Conservation (phyloP, 2,329 filamentous ascomycete species). For the Beauveria asiatica region DNA sequence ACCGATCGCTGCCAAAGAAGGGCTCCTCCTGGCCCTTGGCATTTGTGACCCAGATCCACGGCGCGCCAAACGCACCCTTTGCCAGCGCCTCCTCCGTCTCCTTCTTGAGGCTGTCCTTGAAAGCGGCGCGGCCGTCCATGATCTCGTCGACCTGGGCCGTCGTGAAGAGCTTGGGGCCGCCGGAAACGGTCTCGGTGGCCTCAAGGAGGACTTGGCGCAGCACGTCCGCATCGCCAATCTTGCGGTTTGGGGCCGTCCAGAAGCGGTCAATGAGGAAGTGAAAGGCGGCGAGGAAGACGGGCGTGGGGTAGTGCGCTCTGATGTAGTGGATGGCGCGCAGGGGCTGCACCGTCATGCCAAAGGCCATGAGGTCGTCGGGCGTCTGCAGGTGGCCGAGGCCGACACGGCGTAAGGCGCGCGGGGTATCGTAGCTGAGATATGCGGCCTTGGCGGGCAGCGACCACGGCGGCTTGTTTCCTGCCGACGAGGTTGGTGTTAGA, state of each 20-base stretch:
- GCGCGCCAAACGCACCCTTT: slow-evolving; percentile 64
- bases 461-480: slow-evolving; percentile 71
- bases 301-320: slow-evolving; percentile 44
- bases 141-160: slow-evolving; percentile 46
- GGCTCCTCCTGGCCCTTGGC: slow-evolving; percentile 50
- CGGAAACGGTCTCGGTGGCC: slow-evolving; percentile 19
- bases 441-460: slow-evolving; percentile 56
- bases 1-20: slow-evolving; percentile 71
- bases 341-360: slow-evolving; percentile 41
- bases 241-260: slow-evolving; percentile 51
- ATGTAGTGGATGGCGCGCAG: slow-evolving; percentile 60
- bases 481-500: not conserved
- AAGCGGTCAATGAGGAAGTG: slow-evolving; percentile 49
- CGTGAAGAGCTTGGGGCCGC: slow-evolving; percentile 34
- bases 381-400: slow-evolving; percentile 28
- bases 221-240: slow-evolving; percentile 51
- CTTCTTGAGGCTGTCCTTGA: slow-evolving; percentile 38
- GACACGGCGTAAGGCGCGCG: slow-evolving; percentile 30
- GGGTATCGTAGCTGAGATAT: slow-evolving; percentile 40
- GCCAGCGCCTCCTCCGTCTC: slow-evolving; percentile 54
- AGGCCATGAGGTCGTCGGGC: slow-evolving; percentile 36
- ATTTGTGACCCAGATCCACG: slow-evolving; percentile 65
- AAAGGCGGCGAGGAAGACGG: slow-evolving; percentile 45
- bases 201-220: slow-evolving; percentile 32
- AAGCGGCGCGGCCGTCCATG: slow-evolving; percentile 40